A percentile compares a stretch with the other conserved stretches of the same genome.
Conservation (phyloP, 345 rosid genomes). For the Arabis alpina region DNA sequence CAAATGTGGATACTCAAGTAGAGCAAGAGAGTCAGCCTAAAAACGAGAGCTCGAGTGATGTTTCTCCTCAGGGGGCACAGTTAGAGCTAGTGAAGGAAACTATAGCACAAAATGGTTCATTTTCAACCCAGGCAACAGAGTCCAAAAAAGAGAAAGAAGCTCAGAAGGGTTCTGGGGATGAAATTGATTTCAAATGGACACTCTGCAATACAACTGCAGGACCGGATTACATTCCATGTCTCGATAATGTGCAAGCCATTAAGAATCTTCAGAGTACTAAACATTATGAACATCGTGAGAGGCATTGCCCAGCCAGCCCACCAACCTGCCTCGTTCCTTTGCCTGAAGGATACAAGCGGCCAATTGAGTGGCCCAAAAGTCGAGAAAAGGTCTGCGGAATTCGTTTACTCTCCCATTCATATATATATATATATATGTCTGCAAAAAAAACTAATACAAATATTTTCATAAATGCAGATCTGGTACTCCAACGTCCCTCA, state of each 20-base stretch:
- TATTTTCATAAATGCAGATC: constrained; percentile 55
- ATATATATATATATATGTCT: neutral
- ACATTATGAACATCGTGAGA: constrained; percentile 97
- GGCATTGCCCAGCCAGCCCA: constrained; percentile 90
- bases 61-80: constrained; percentile 78
- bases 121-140: constrained; percentile 89
- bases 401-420: neutral
- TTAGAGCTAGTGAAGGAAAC: constrained; percentile 87
- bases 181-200: constrained; percentile 66
- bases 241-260: constrained; percentile 87
- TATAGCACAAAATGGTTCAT: constrained; percentile 66
- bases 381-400: constrained; percentile 75
- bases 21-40: constrained; percentile 51
- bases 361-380: constrained; percentile 94
- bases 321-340: constrained; percentile 90
- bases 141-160: constrained; percentile 86
- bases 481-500: constrained; percentile 96
- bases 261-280: constrained; percentile 69
- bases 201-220: constrained; percentile 89
- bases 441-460: constrained; percentile 5
- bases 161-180: constrained; percentile 54
- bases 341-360: constrained; percentile 80
- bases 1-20: constrained; percentile 51
- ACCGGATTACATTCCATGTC: constrained; percentile 94
- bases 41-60: constrained; percentile 57